Conservation (phyloP, 768 basidiomycete genomes). For the Boletus rubroflammeus region DNA sequence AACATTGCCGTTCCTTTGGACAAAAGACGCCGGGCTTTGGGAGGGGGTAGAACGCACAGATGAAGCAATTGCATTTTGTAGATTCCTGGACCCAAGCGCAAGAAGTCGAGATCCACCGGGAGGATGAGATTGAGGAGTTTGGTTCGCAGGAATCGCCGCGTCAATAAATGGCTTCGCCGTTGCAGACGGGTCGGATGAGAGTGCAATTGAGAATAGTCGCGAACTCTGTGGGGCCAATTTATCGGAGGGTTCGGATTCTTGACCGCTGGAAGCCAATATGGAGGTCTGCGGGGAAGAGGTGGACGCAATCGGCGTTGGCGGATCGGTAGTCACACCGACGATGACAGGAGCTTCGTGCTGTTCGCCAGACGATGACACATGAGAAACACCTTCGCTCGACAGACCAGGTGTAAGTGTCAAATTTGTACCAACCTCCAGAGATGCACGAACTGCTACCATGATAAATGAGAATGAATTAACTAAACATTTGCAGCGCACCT, state of each 20-base stretch:
- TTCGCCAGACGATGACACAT: constrained; percentile 16
- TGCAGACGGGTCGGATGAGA: constrained; percentile 19
- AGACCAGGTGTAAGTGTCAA: background rate
- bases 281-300: constrained; percentile 12
- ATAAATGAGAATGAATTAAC: constrained; percentile 11
- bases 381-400: constrained; percentile 10
- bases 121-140: constrained; percentile 36
- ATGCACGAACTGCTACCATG: constrained; percentile 7
- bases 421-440: constrained; percentile 8
- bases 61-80: constrained; percentile 16
- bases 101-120: constrained; percentile 43
- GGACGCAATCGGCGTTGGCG: constrained; percentile 7
- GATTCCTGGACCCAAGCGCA: constrained; percentile 32
- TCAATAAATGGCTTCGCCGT: constrained; percentile 32
- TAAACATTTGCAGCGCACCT: constrained; percentile 15
- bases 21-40: constrained; percentile 22
- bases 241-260: constrained; percentile 21
- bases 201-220: constrained; percentile 36
- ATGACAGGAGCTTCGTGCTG: constrained; percentile 4
- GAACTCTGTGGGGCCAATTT: constrained; percentile 29
- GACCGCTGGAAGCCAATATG: background rate
- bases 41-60: constrained; percentile 19
- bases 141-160: constrained; percentile 38
- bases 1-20: constrained; percentile 22
- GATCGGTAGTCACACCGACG: constrained; percentile 1